Conservation (phyloP, 441 rosid genomes). For the Metrosideros polymorpha region DNA sequence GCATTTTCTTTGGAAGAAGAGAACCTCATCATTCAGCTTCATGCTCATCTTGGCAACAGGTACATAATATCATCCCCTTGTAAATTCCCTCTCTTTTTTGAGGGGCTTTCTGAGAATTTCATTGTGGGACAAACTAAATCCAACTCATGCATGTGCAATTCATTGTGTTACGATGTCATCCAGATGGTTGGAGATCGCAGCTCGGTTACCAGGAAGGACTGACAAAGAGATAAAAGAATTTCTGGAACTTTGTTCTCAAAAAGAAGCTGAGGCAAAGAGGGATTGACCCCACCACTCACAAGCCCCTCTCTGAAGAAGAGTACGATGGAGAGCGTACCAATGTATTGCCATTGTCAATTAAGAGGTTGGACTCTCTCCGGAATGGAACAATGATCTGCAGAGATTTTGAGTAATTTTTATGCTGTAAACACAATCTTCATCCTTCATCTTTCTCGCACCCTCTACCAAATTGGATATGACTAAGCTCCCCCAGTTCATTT, state of each 20-base stretch:
- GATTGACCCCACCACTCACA: constrained; percentile 1
- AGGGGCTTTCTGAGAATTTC: background rate
- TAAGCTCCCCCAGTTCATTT: too few relatives aligned
- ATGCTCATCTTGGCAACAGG: constrained; percentile 2
- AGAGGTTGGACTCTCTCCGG: too few relatives aligned
- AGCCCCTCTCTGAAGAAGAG: background rate
- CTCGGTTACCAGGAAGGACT: constrained; percentile 4
- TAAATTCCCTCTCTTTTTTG: background rate
- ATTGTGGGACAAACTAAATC: background rate
- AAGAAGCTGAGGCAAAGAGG: constrained; percentile 5
- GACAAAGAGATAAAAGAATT: constrained; percentile 1
- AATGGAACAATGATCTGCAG: too few relatives aligned
- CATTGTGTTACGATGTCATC: background rate
- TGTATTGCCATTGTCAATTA: too few relatives aligned
- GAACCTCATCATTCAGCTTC: background rate
- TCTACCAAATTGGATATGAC: too few relatives aligned
- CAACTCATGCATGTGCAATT: background rate
- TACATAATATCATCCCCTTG: background rate
- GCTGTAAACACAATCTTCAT: too few relatives aligned
- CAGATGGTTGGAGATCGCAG: constrained; percentile 7
- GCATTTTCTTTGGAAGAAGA: constrained; percentile 2
- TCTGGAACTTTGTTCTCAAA: constrained; percentile 1
- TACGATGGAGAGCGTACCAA: too few relatives aligned
- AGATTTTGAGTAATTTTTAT: too few relatives aligned
- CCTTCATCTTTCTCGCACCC: too few relatives aligned